Evolutionary conservation across 225 moss, liverwort and hornwort genomes (phyloP).

Genomic region (Marchantia paleacea): DNA sequence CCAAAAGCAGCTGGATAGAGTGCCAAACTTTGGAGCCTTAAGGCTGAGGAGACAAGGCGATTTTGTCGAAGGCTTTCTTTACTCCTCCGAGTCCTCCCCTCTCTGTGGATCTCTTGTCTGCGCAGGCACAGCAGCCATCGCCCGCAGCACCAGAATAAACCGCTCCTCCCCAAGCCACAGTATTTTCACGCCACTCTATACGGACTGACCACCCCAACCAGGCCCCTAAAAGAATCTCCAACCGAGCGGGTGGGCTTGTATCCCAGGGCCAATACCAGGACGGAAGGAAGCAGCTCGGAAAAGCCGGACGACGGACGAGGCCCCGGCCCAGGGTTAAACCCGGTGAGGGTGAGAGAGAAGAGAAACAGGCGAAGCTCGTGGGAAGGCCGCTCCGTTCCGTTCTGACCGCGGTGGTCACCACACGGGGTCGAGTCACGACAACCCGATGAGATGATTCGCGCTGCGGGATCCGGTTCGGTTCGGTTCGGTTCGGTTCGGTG

Average conservation of each 20-base stretch:
- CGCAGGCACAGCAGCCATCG: not conserved
- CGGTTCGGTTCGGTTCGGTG: not conserved
- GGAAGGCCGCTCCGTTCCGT: not conserved
- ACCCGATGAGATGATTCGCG: not conserved
- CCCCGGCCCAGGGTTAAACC: not conserved
- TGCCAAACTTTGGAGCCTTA: not conserved
- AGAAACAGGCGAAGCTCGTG: constrained; percentile 6
- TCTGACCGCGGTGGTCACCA: not conserved
- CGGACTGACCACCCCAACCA: not conserved
- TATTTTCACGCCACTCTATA: not conserved
- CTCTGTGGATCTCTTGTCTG: not conserved
- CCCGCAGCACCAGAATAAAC: not conserved
- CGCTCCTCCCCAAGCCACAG: not conserved
- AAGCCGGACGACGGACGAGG: not conserved
- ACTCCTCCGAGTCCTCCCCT: no score
- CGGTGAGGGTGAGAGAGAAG: not conserved
- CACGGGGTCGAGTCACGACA: not conserved
- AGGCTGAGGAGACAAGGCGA: not conserved
- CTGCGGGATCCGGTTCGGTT: not conserved
- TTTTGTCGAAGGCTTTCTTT: not conserved
- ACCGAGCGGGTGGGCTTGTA: no score
- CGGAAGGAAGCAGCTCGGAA: constrained; percentile 4
- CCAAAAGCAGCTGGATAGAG: not conserved
- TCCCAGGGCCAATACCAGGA: not conserved
- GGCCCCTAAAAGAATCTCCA: no score